Base-by-base conservation (phyloP, 306 rosid species). In the Carpinus viminea region DNA sequence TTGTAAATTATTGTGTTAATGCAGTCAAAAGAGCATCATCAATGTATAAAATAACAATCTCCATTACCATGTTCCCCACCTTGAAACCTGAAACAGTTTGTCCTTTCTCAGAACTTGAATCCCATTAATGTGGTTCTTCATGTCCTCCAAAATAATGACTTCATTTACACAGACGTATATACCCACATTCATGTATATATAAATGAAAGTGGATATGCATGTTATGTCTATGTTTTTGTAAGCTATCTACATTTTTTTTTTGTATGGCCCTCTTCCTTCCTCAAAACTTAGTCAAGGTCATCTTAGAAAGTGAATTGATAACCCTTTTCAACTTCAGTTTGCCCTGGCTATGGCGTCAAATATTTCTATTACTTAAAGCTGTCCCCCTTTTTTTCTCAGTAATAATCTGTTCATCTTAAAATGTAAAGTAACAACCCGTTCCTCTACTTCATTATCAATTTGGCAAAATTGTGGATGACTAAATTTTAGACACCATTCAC, bases 241-340 rank as follows among this genome's bases (percentile, higher is more conserved):
- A 16, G 2, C 57, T 59, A 24, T 2, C 38, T 59, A 21, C 36
- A 8, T 11, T 57, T 57, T 28, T 59, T 24, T 59, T 59, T 59
- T 26, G 65, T 24, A 24, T 7, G 16, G 65, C 28, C 36, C 12
- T 24, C 65, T 59, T 59, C 28, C 16, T 59, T 59, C 65, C 65
- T 59, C 65, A 21, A 12, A 59, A 24, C 65, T 59, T 64, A 64
- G 70, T 15, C 13, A 10, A 16, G n/a, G 70, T 31, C 70, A 64
- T 34, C 47, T 64, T 64, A 34, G 70, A 64, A 64, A 34, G 13
- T 31, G 47, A 64, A 65, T 48, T 74, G 56, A 64, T 21, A 43
- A 68, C 68, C 53, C 74, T 36, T 66, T 20, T 60, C 55, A 13
- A 53, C 36, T 31, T 72, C 21, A 21, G 51, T 47, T 47, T 47